Percentiles rank a stretch among this genome's conserved stretches.
phyloP scores from a whole-genome alignment of 257 asterid species.

The Voacanga thouarsii region DNA sequence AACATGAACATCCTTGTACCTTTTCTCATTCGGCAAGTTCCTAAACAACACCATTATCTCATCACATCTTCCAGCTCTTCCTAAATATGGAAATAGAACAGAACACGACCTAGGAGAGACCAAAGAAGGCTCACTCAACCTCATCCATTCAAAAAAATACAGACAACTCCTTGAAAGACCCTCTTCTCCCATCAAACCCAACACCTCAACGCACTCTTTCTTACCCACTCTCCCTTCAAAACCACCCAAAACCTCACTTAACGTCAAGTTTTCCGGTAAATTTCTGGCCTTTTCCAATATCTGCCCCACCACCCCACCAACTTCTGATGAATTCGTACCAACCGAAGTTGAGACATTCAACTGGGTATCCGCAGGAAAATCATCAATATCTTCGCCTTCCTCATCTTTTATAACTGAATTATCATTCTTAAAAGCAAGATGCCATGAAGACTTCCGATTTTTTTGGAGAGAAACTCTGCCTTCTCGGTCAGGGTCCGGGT shows the following conservation, averaged over 20 bases:
- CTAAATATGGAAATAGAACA: slow-evolving; percentile 61
- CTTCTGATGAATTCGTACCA: not conserved
- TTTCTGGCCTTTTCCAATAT: slow-evolving; percentile 52
- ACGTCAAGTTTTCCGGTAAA: slow-evolving; percentile 53
- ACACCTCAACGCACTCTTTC: slow-evolving; percentile 65
- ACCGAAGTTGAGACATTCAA: slow-evolving; percentile 13
- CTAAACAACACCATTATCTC: slow-evolving; percentile 58
- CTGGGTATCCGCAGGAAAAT: slow-evolving; percentile 1
- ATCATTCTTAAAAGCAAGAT: slow-evolving; percentile 39
- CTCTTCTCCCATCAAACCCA: slow-evolving; percentile 56
- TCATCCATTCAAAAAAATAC: slow-evolving; percentile 95
- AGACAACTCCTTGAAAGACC: slow-evolving; percentile 54
- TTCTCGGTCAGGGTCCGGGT: slow-evolving; percentile 55
- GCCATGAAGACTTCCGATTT: slow-evolving; percentile 79
- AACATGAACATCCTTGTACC: slow-evolving; percentile 64
- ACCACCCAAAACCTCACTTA: slow-evolving; percentile 72
- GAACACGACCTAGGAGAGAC: slow-evolving; percentile 72
- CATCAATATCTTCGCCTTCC: slow-evolving; percentile 10
- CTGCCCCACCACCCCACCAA: slow-evolving; percentile 29
- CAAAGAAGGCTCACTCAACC: slow-evolving; percentile 65
- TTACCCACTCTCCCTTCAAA: slow-evolving; percentile 51
- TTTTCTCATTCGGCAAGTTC: slow-evolving; percentile 58
- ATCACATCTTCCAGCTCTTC: slow-evolving; percentile 63
- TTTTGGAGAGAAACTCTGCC: slow-evolving; percentile 56
- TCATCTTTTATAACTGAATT: slow-evolving; percentile 24